Conservation (phyloP, 768 basidiomycete species). For the Agrocybe chaxingu region DNA sequence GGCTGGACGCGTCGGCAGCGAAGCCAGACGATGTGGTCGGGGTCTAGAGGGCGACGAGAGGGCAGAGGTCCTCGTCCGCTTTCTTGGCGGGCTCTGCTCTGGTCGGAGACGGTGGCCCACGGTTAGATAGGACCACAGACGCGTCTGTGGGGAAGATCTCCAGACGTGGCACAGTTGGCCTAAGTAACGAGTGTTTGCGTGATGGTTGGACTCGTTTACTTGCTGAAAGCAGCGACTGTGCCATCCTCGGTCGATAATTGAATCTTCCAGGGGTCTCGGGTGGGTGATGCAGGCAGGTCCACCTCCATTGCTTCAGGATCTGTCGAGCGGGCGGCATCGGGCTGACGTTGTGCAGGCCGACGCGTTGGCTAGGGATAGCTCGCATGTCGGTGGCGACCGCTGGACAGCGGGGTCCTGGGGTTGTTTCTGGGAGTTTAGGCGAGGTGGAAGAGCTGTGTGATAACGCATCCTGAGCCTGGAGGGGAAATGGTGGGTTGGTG, state of each 20-base stretch:
- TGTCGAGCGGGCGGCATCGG: neutral
- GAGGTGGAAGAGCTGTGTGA: conserved; percentile 5
- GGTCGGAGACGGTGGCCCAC: neutral
- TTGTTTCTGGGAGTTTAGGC: conserved; percentile 1
- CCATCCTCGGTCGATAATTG: conserved; percentile 1
- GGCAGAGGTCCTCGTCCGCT: conserved; percentile 11
- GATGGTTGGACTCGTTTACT: conserved; percentile 12
- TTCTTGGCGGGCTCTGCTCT: conserved; percentile 6
- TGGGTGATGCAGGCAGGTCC: conserved; percentile 3
- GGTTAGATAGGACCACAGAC: neutral
- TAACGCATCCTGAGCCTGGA: conserved; percentile 5
- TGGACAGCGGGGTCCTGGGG: conserved; percentile 4
- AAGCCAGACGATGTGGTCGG: conserved; percentile 1
- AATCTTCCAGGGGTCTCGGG: neutral
- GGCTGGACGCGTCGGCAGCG: neutral
- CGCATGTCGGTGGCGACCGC: conserved; percentile 14
- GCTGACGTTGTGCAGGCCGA: conserved; percentile 10
- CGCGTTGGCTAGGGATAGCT: conserved; percentile 15
- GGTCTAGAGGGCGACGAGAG: conserved; percentile 1
- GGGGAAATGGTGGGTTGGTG: too few relatives aligned
- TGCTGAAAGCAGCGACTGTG: conserved; percentile 1
- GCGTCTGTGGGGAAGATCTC: neutral
- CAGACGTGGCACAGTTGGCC: conserved; percentile 2
- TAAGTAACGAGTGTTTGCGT: conserved; percentile 17
- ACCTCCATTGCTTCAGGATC: conserved; percentile 11